A percentile compares a stretch with the other conserved stretches of the same genome.
These are phyloP conservation scores for Rhizodiscina lignyota DNA, from an alignment of 495 filamentous ascomycete species.

Conservation along the genomic window DNA sequence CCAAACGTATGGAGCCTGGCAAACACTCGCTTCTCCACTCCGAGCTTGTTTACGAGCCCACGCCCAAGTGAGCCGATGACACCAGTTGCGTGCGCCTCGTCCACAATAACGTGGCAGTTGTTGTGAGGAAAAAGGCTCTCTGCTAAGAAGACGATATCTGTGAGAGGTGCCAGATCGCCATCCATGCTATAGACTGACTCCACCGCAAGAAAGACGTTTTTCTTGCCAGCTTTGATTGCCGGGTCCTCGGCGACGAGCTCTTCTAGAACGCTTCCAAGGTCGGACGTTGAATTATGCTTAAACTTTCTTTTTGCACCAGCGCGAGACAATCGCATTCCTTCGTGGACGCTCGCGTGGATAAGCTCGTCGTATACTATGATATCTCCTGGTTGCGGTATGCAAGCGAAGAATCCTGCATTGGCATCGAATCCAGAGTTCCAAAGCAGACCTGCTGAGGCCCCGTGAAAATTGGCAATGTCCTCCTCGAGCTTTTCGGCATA, in stretches of 20 bases:
- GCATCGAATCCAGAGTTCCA: constrained; percentile 71
- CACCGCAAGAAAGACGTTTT: constrained; percentile 47
- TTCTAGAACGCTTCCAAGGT: constrained; percentile 26
- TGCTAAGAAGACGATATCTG: constrained; percentile 37
- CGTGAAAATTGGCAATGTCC: constrained; percentile 48
- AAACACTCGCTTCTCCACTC: constrained; percentile 48
- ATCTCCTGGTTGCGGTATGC: constrained; percentile 53
- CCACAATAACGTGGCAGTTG: constrained; percentile 56
- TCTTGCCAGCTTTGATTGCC: constrained; percentile 19
- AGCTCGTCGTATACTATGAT: constrained; percentile 55
- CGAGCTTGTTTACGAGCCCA: constrained; percentile 50
- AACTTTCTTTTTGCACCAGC: constrained; percentile 35
- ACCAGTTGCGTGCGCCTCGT: constrained; percentile 66
- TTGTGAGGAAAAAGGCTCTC: constrained; percentile 35
- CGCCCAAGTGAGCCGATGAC: constrained; percentile 44
- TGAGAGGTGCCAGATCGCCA: constrained; percentile 52
- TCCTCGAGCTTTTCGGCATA: constrained; percentile 48
- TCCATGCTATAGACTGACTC: constrained; percentile 81
- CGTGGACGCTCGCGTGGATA: constrained; percentile 63
- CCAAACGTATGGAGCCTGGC: constrained; percentile 62
- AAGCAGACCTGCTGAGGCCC: constrained; percentile 45
- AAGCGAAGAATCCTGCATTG: constrained; percentile 50
- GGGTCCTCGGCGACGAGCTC: constrained; percentile 19
- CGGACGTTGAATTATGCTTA: constrained; percentile 38
- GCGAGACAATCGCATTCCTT: constrained; percentile 56